Conservation (phyloP, 345 rosid genomes). For the Citrus cavaleriei region DNA sequence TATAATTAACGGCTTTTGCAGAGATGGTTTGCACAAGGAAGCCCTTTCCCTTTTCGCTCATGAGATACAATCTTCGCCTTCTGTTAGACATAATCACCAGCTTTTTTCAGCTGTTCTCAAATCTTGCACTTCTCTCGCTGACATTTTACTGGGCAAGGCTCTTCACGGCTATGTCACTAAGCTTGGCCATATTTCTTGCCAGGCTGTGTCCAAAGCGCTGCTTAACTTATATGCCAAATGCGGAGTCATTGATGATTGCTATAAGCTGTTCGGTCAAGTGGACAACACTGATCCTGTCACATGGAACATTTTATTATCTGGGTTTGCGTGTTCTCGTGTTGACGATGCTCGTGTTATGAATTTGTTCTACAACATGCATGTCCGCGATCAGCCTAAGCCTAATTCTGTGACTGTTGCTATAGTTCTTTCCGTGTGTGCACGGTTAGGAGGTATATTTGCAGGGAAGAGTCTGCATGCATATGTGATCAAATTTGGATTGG, state of each 20-base stretch:
- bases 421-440: constrained; percentile 71
- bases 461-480: constrained; percentile 59
- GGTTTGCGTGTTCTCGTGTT: constrained; percentile 45
- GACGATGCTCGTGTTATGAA: constrained; percentile 42
- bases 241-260: constrained; percentile 50
- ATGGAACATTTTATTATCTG: constrained; percentile 79
- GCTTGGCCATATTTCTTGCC: constrained; percentile 52
- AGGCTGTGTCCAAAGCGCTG: constrained; percentile 55
- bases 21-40: constrained; percentile 26
- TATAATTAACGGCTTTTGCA: constrained; percentile 14
- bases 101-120: constrained; percentile 53
- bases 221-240: constrained; percentile 82
- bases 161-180: constrained; percentile 44
- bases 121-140: constrained; percentile 51
- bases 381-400: constrained; percentile 40
- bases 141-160: constrained; percentile 43
- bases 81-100: constrained; percentile 36
- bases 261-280: constrained; percentile 51
- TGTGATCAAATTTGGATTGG: constrained; percentile 57
- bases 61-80: constrained; percentile 24
- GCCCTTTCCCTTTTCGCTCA: constrained; percentile 35
- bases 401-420: constrained; percentile 58
- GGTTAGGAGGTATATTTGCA: constrained; percentile 37
- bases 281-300: constrained; percentile 51
- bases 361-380: constrained; percentile 49